These are phyloP conservation scores for Ophiostoma populinum DNA, from an alignment of 2,329 filamentous ascomycete species.

Conservation along the genomic window DNA sequence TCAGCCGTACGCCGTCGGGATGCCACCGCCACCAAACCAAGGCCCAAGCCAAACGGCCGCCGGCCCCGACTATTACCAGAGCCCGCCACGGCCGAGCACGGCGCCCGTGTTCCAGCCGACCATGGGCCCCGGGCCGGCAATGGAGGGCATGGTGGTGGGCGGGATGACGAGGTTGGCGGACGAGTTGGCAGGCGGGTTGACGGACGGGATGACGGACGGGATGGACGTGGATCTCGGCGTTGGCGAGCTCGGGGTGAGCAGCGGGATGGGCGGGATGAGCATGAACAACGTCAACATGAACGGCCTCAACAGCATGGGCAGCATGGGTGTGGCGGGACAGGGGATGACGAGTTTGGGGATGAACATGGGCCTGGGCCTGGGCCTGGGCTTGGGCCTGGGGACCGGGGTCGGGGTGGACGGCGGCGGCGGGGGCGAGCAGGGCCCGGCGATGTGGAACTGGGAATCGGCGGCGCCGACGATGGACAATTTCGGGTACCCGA, in stretches of 20 bases:
- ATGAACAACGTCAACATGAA: neutral
- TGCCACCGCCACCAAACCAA: too few relatives aligned
- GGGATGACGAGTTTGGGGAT: neutral
- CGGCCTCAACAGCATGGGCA: neutral
- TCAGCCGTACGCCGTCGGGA: too few relatives aligned
- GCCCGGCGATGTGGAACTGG: constrained; percentile 7
- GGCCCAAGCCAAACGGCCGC: too few relatives aligned
- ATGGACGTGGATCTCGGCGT: neutral
- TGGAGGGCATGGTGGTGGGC: too few relatives aligned
- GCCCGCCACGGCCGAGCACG: too few relatives aligned
- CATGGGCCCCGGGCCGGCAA: too few relatives aligned
- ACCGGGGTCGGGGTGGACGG: neutral
- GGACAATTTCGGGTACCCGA: constrained; percentile 8
- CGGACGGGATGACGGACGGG: neutral
- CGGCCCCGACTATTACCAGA: too few relatives aligned
- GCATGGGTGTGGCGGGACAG: neutral
- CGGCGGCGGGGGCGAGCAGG: neutral
- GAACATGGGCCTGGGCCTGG: neutral
- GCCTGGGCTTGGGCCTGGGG: neutral
- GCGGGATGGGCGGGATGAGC: neutral
- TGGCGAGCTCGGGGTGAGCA: neutral
- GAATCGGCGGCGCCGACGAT: constrained; percentile 5
- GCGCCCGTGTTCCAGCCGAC: too few relatives aligned
- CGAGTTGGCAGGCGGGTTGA: too few relatives aligned
- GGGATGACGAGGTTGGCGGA: too few relatives aligned